Evolutionary conservation across 2,329 filamentous ascomycete species (phyloP).

Genomic region (Arachnomyces sp.): DNA sequence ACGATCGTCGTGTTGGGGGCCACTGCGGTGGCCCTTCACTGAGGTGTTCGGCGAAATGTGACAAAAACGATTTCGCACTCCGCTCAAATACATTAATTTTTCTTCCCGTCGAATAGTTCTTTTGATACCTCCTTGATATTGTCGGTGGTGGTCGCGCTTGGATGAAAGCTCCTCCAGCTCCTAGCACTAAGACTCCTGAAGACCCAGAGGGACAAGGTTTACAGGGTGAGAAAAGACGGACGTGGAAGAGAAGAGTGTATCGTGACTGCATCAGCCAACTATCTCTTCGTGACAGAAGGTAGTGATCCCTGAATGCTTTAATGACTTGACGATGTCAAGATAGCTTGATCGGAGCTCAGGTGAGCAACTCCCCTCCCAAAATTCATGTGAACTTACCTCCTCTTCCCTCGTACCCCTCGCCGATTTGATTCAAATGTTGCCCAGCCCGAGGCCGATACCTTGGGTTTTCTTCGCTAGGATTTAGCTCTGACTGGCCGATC

Average conservation of each 20-base stretch:
- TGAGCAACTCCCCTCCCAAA: background rate
- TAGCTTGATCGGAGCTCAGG: background rate
- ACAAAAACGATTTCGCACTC: slow-evolving; percentile 2
- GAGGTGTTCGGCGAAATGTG: slow-evolving; percentile 5
- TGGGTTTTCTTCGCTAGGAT: background rate
- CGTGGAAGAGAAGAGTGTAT: no score
- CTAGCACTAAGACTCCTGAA: slow-evolving; percentile 1
- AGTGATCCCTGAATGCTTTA: no score
- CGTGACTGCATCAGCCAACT: no score
- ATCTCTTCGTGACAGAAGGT: no score
- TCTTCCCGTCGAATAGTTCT: slow-evolving; percentile 4
- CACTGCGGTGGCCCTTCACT: slow-evolving; percentile 3
- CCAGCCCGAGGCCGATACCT: slow-evolving; percentile 1
- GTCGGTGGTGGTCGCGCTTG: slow-evolving; percentile 1
- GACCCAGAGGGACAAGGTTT: background rate
- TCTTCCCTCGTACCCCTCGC: slow-evolving; percentile 1
- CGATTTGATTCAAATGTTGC: slow-evolving; percentile 6
- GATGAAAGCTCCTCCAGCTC: background rate
- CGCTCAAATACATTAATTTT: slow-evolving; percentile 3
- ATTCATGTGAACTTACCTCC: background rate
- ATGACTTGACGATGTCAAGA: slow-evolving; percentile 1
- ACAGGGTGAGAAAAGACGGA: background rate
- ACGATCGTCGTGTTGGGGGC: slow-evolving; percentile 6
- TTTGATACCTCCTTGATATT: background rate
- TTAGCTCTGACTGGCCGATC: slow-evolving; percentile 3